phyloP scores from a whole-genome alignment of 1,284 basidiomycete genomes.

The Mycena sp. region DNA sequence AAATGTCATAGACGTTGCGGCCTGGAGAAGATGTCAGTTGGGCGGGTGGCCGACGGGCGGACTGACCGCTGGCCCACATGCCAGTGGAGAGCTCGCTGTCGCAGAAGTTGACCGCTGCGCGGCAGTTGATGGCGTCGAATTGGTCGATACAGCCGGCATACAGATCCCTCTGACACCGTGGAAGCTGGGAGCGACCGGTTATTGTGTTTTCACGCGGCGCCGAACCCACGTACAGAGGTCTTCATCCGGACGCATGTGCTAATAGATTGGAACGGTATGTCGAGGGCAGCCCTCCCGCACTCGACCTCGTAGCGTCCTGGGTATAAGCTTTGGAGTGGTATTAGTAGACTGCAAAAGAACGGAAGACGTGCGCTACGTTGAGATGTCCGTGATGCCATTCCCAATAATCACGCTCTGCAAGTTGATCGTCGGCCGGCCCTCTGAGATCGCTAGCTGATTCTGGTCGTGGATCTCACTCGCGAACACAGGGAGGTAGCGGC shows the following conservation, averaged over 20 bases:
- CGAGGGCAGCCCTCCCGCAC: conserved; percentile 63
- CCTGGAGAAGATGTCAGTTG: conserved; percentile 45
- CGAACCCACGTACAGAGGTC: conserved; percentile 49
- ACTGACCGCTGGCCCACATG: conserved; percentile 62
- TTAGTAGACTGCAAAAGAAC: conserved; percentile 1
- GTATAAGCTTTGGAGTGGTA: conserved; percentile 54
- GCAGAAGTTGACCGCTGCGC: conserved; percentile 71
- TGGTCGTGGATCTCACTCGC: conserved; percentile 83
- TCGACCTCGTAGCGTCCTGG: conserved; percentile 71
- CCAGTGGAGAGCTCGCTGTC: conserved; percentile 60
- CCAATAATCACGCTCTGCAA: conserved; percentile 71
- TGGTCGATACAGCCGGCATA: conserved; percentile 57
- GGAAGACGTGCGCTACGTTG: conserved; percentile 51
- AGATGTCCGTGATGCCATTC: conserved; percentile 71
- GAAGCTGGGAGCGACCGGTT: conserved; percentile 49
- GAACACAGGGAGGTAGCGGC: conserved; percentile 84
- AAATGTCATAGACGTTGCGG: conserved; percentile 77
- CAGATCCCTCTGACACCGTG: conserved; percentile 62
- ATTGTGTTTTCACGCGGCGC: background rate
- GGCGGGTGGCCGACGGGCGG: background rate
- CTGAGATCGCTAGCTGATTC: conserved; percentile 63
- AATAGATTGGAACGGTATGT: conserved; percentile 67
- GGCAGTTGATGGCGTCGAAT: conserved; percentile 70
- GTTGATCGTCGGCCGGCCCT: conserved; percentile 73
- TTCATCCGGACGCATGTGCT: conserved; percentile 69